Evolutionary conservation across 108 stramenopile genomes (phyloP), one percentile per base, ranked within the genome.

Genomic region (Skeletonema menzelii): DNA sequence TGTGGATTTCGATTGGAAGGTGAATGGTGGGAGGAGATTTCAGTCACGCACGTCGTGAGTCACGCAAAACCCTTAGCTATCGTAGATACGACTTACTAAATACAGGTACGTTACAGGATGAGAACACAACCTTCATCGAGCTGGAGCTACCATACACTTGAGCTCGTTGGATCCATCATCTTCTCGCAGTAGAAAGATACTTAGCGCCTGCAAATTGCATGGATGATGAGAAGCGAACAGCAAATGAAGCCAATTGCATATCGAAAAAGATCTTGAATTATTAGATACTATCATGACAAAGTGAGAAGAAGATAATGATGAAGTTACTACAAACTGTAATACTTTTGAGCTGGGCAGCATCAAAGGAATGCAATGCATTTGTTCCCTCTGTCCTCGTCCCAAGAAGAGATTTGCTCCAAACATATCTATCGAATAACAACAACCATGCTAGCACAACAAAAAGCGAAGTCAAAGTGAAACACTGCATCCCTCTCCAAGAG

Each of bases 401-500:
- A 8, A 46, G 42, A 30, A 35, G 26, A 15, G 27, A 49, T 65
- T 49, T 65, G 47, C 27, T 65, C 17, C 27, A 63, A 69, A 28
- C 49, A 7, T 0, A 35, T 30, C 59, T 63, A 22, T 65, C 65
- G n/a, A n/a, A n/a, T 40, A 42, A 42, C 0, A 5, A 53, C 8
- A 53, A 53, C 49, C 22, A 10, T 7, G 22, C 22, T 10, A 53
- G 2, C 49, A 53, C 19, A 53, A 53, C 19, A 53, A 53, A 53
- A 20, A 22, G 8, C 22, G 30, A 62, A 63, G 28, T 8, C 15
- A 35, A 70, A 46, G 37, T 38, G 32, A 69, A 59, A 35, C 64
- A 80, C 56, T 80, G 79, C 47, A 74, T 75, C 56, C 79, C 73
- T 31, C 35, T 80, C 17, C 44, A 75, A 24, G 66, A 80, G 22